Evolutionary conservation across 805 yeast species (phyloP).

Genomic region (Wickerhamia fluorescens): DNA sequence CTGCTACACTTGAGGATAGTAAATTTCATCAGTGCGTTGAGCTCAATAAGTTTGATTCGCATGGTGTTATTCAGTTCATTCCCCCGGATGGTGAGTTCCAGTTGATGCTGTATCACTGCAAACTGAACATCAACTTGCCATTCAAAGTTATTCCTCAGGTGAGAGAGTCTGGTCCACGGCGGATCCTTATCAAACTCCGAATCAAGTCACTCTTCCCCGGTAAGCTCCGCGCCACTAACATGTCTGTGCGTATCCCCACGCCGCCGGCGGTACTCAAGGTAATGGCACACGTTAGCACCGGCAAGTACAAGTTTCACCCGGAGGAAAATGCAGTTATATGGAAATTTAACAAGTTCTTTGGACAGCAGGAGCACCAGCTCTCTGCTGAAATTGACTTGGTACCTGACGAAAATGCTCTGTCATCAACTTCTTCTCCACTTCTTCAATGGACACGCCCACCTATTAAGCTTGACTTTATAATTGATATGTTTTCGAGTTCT

Average conservation of each 20-base stretch:
- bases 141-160: conserved; percentile 57
- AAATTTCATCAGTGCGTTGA: conserved; percentile 86
- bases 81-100: conserved; percentile 90
- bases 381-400: conserved; percentile 46
- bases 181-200: conserved; percentile 51
- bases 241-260: conserved; percentile 58
- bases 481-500: conserved; percentile 70
- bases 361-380: conserved; percentile 56
- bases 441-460: conserved; percentile 66
- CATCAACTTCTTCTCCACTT: too few relatives aligned
- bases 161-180: conserved; percentile 33
- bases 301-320: conserved; percentile 62
- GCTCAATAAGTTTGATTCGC: conserved; percentile 57
- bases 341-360: conserved; percentile 63
- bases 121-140: conserved; percentile 56
- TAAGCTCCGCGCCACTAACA: conserved; percentile 56
- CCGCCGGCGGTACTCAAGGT: conserved; percentile 37
- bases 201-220: conserved; percentile 55
- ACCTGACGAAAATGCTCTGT: conserved; percentile 6
- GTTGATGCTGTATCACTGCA: conserved; percentile 58
- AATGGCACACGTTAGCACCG: conserved; percentile 39
- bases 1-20: conserved; percentile 63
- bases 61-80: conserved; percentile 58
- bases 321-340: conserved; percentile 61
- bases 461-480: conserved; percentile 56